Evolutionary conservation across 1,139 yeast species (phyloP), one percentile per base, ranked within the genome.

Genomic region (Yamadazyma dushanensis): DNA sequence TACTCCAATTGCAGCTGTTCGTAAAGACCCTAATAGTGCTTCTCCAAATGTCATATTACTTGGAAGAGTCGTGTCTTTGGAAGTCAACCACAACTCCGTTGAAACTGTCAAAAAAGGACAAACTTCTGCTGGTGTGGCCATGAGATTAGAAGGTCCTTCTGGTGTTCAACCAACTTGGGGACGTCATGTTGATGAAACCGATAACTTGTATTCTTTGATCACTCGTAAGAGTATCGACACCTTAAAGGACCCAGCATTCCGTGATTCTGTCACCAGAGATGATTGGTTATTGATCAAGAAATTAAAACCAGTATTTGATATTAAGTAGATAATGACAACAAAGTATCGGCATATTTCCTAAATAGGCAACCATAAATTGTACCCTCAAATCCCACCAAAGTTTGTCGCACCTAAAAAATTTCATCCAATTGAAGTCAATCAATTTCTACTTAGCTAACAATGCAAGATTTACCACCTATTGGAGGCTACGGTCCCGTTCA

Each of bases 141-240:
- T 92, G 84, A 83, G 98, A 74, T 75, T 92, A 57, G 98, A 92
- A 41, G 83, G 89, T 51, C 95, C 96, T 40, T 81, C 94, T 18
- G 75, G 89, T 37, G 92, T 87, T 46, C 96, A 89, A 67, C 97
- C 98, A 40, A 83, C 88, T 13, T 92, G 97, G 97, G 99, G 99
- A 45, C 88, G 98, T 73, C 99, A 92, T 59, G 95, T 92, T 53
- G 96, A 89, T 59, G 98, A 92, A 63, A 73, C 78, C 46, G 99
- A 92, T 61, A 76, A 79, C 38, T 73, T 92, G 57, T 92, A 89
- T 66, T 92, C 98, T 9, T 76, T 85, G 67, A 78, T 92, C 48
- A 61, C 94, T 17, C 81, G 98, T 72, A 84, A 73, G 62, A 85
- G 96, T 24, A 90, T 92, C 54, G 97, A 92, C 60, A 86, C 96